Percentiles rank a stretch among this genome's conserved stretches.
These are phyloP conservation scores for Ganoderma multipileum DNA, from an alignment of 1,284 basidiomycete species.

Conservation along the genomic window DNA sequence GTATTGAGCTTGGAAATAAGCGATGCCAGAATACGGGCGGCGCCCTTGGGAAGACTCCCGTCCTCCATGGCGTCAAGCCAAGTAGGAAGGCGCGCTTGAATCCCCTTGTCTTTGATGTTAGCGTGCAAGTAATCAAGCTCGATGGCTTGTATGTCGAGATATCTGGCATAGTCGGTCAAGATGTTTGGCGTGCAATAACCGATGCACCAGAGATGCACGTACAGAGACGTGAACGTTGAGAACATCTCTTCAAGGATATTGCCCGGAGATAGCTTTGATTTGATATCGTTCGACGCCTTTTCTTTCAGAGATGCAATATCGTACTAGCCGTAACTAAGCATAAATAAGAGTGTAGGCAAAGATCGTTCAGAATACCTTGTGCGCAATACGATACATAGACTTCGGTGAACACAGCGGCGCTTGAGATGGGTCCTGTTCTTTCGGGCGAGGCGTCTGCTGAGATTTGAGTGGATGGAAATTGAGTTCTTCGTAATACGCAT, in stretches of 20 bases:
- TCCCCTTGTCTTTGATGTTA: constrained; percentile 8
- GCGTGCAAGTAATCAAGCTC: constrained; percentile 16
- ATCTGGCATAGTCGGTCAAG: background rate
- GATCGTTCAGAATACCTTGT: constrained; percentile 17
- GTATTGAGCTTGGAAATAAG: constrained; percentile 4
- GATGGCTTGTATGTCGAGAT: constrained; percentile 13
- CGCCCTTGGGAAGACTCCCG: constrained; percentile 10
- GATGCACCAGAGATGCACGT: background rate
- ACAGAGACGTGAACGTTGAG: constrained; percentile 30
- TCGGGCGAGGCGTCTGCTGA: constrained; percentile 1
- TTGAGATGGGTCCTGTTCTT: background rate
- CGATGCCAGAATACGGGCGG: background rate
- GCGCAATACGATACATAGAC: constrained; percentile 33
- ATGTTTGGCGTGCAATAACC: background rate
- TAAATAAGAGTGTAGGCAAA: background rate
- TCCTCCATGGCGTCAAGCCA: constrained; percentile 20
- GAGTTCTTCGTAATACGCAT: constrained; percentile 29
- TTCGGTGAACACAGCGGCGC: constrained; percentile 29
- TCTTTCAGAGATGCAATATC: constrained; percentile 25
- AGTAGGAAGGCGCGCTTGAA: constrained; percentile 9
- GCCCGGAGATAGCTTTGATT: constrained; percentile 17
- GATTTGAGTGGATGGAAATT: constrained; percentile 34
- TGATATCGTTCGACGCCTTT: constrained; percentile 19
- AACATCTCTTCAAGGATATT: constrained; percentile 33
- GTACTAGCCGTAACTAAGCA: constrained; percentile 16